Conservation (phyloP, 2,329 filamentous ascomycete genomes). For the Neonectria punicea region DNA sequence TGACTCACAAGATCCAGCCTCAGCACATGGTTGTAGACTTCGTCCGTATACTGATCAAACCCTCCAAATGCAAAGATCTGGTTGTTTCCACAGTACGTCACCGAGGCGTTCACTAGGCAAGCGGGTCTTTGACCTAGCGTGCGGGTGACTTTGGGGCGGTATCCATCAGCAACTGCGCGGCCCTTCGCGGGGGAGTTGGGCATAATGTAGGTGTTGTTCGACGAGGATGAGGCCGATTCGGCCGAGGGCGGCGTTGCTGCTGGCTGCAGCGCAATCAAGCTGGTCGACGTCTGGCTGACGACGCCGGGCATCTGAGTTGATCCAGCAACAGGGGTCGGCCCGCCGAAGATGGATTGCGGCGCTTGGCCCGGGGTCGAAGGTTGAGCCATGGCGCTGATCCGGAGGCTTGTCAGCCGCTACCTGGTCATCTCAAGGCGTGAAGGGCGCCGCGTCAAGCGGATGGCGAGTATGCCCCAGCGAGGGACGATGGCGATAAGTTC, state of each 20-base stretch:
- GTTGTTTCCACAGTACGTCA: conserved; percentile 98
- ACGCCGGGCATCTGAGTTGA: conserved; percentile 38
- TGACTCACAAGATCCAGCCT: conserved; percentile 86
- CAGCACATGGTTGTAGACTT: conserved; percentile 98
- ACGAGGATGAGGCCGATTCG: conserved; percentile 52
- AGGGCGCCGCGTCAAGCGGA: conserved; percentile 3
- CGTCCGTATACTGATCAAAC: conserved; percentile 98
- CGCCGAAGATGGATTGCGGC: conserved; percentile 60
- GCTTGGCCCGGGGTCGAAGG: conserved; percentile 57
- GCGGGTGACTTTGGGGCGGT: conserved; percentile 84
- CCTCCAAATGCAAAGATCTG: conserved; percentile 98
- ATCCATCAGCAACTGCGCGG: conserved; percentile 74
- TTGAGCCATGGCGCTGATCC: conserved; percentile 53
- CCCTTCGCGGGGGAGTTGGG: conserved; percentile 81
- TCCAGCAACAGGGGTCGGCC: conserved; percentile 45
- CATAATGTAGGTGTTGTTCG: conserved; percentile 91
- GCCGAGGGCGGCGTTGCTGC: conserved; percentile 39
- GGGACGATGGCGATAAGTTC: background rate
- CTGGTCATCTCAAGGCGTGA: conserved; percentile 33
- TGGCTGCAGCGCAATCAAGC: conserved; percentile 40
- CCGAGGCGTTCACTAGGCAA: conserved; percentile 96
- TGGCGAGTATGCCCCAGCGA: background rate
- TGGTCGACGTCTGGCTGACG: conserved; percentile 43
- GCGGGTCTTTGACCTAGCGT: conserved; percentile 85
- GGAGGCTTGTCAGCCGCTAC: conserved; percentile 31